phyloP scores from a whole-genome alignment of 805 yeast species.

The Huiozyma naganishii region DNA sequence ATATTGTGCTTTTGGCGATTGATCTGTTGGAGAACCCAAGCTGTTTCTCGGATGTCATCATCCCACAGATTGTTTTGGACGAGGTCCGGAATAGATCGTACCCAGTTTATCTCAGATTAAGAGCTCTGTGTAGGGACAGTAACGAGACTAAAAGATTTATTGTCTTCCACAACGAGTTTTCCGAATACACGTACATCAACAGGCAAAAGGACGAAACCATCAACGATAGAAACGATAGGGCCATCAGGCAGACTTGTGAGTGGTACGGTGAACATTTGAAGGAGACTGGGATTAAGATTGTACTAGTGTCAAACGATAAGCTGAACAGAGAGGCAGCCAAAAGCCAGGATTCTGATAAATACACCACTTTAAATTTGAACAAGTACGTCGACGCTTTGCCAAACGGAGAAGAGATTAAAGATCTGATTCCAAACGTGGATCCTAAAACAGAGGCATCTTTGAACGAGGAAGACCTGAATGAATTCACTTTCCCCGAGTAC shows the following conservation, averaged over 20 bases:
- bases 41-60: conserved; percentile 76
- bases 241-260: conserved; percentile 62
- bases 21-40: conserved; percentile 73
- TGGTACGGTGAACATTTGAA: conserved; percentile 66
- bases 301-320: conserved; percentile 69
- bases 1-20: conserved; percentile 77
- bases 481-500: conserved; percentile 62
- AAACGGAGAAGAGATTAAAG: conserved; percentile 63
- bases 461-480: conserved; percentile 28
- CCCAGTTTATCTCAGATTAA: conserved; percentile 77
- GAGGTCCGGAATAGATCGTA: conserved; percentile 82
- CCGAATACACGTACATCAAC: conserved; percentile 52
- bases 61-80: conserved; percentile 93
- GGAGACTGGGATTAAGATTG: conserved; percentile 32
- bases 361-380: conserved; percentile 45
- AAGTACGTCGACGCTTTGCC: conserved; percentile 66
- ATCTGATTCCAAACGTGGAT: conserved; percentile 56
- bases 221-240: conserved; percentile 86
- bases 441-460: conserved; percentile 19
- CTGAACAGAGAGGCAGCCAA: conserved; percentile 50
- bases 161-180: conserved; percentile 90
- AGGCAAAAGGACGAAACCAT: conserved; percentile 58
- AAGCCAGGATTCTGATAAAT: conserved; percentile 30
- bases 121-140: conserved; percentile 55
- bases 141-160: conserved; percentile 63